These are phyloP conservation scores for Debaryomyces sp. DNA, from an alignment of 1,139 yeast genomes.

Conservation along the genomic window DNA sequence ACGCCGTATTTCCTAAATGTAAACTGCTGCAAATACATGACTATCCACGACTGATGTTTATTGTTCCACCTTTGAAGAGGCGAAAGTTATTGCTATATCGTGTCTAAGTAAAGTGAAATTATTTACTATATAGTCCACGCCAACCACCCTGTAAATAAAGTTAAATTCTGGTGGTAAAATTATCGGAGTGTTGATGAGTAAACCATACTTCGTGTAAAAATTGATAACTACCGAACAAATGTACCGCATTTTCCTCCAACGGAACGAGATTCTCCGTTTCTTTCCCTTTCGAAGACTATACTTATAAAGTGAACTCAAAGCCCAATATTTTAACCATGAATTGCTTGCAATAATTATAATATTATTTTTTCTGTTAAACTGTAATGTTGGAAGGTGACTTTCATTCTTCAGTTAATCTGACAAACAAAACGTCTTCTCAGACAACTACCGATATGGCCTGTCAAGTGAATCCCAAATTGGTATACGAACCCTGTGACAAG, in stretches of 20 bases:
- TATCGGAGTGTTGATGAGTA: neutral
- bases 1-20: neutral
- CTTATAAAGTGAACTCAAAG: neutral
- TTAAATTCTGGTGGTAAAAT: neutral
- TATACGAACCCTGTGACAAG: constrained; percentile 23
- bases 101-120: neutral
- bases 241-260: neutral
- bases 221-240: neutral
- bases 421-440: neutral
- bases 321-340: neutral
- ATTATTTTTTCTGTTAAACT: neutral
- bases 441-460: constrained; percentile 16
- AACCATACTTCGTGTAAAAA: neutral
- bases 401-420: neutral
- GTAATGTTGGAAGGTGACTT: neutral
- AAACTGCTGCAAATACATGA: neutral
- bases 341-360: neutral
- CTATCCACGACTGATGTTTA: neutral
- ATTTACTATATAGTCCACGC: neutral
- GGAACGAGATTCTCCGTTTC: neutral
- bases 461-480: constrained; percentile 26
- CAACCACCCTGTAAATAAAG: neutral
- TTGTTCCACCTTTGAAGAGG: neutral
- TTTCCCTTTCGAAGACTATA: neutral
- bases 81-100: neutral